Evolutionary conservation across 2,329 filamentous ascomycete species (phyloP), one percentile per base, ranked within the genome.

Genomic region (Curvularia sp.): DNA sequence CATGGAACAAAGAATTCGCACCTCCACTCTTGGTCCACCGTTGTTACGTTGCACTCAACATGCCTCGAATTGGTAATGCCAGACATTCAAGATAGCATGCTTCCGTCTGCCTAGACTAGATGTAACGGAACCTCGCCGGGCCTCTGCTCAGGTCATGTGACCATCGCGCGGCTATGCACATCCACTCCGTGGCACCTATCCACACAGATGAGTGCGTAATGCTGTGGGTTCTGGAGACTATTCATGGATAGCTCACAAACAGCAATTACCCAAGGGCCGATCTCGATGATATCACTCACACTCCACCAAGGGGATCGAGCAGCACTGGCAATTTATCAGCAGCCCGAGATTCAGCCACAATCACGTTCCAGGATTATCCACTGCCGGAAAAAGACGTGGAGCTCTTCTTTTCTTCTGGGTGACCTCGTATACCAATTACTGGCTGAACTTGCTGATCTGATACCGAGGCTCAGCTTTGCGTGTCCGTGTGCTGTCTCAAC

Each of bases 21-120:
- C 48, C 48, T 50, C 48, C 48, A 49, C 48, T 49, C 48, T 18
- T 18, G 48, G 22, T 26, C 48, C 48, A 49, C 35, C 48, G 20
- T n/a, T 24, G 30, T 50, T 50, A 50, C 48, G 48, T 50, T 50
- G 35, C 48, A 41, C 10, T 20, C 35, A 41, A 50, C 35, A 41
- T 22, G 35, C 24, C 12, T 31, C 3, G 35, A 20, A 15, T 30
- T 7, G n/a, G 22, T 30, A 24, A 22, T 41, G 48, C 20, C 24
- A 41, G 15, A 24, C 9, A 35, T 15, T 41, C 20, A 2, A 41
- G 22, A 24, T 4, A 24, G 22, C 22, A 26, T 39, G 22, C n/a
- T 50, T 41, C 47, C 48, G 30, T 20, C 20, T 50, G 35, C 48
- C 15, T 13, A 33, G 20, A 39, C 15, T 28, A 4, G 44, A 35